phyloP scores from a whole-genome alignment of 345 rosid genomes.

The Physaria fendleri region DNA sequence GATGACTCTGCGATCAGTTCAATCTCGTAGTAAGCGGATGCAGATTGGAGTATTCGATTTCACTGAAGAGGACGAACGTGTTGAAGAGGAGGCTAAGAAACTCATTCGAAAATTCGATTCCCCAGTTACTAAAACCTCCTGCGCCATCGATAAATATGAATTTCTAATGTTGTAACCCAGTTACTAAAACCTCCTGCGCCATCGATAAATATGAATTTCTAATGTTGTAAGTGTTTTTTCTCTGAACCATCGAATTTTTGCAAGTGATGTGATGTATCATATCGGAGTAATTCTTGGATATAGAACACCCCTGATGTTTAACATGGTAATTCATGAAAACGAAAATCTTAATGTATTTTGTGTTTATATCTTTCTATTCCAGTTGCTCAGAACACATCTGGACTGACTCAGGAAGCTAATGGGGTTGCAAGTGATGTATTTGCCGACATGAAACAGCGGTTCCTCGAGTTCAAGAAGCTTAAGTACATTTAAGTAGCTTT shows the following conservation, averaged over 20 bases:
- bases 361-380: too few species aligned
- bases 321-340: too few species aligned
- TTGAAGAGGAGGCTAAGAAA: constrained; percentile 29
- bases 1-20: constrained; percentile 32
- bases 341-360: too few species aligned
- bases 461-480: constrained; percentile 60
- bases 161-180: constrained; percentile 37
- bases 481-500: constrained; percentile 60
- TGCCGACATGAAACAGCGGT: constrained; percentile 58
- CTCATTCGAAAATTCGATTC: constrained; percentile 21
- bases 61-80: constrained; percentile 37
- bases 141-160: constrained; percentile 29
- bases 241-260: constrained; percentile 11
- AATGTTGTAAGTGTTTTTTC: constrained; percentile 23
- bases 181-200: constrained; percentile 1
- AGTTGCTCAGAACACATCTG: too few species aligned
- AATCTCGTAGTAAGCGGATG: constrained; percentile 6
- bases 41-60: constrained; percentile 35
- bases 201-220: constrained; percentile 37
- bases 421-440: constrained; percentile 51
- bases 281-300: too few species aligned
- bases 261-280: too few species aligned
- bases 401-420: constrained; percentile 27
- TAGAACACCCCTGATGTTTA: too few species aligned
- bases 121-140: neutral